A percentile compares a stretch with the other conserved stretches of the same genome.
phyloP scores from a whole-genome alignment of 805 yeast genomes.

The Starmerella lactis-condensi region DNA sequence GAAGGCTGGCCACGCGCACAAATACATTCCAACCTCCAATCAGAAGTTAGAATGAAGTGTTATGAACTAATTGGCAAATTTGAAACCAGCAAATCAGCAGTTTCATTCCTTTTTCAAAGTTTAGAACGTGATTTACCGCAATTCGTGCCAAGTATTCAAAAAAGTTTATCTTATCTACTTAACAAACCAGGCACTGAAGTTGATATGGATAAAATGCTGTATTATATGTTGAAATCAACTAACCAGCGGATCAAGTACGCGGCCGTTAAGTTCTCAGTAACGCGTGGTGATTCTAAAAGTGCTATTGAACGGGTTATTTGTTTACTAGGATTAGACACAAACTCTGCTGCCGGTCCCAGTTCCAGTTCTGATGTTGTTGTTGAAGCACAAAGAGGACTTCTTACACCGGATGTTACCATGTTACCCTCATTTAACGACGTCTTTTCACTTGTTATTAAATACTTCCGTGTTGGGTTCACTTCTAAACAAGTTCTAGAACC shows the following conservation, averaged over 20 bases:
- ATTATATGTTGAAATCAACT: constrained; percentile 25
- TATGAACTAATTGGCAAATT: constrained; percentile 67
- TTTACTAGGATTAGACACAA: constrained; percentile 37
- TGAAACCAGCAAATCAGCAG: constrained; percentile 29
- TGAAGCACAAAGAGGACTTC: constrained; percentile 61
- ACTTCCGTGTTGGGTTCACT: not conserved
- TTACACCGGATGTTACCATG: constrained; percentile 22
- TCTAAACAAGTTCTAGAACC: constrained; percentile 2
- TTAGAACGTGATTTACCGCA: constrained; percentile 45
- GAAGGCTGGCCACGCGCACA: constrained; percentile 22
- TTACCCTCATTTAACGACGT: constrained; percentile 40
- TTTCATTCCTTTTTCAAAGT: constrained; percentile 55
- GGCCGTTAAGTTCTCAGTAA: constrained; percentile 45
- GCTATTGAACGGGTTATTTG: constrained; percentile 49
- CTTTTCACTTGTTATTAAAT: constrained; percentile 14
- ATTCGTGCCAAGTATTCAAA: constrained; percentile 50
- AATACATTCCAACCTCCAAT: constrained; percentile 3
- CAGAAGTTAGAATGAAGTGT: constrained; percentile 24
- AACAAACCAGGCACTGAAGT: constrained; percentile 26
- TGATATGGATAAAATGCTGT: constrained; percentile 19
- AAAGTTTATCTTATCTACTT: constrained; percentile 45
- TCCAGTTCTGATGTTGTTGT: constrained; percentile 59
- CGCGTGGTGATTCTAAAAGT: constrained; percentile 48
- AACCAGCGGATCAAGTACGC: constrained; percentile 38
- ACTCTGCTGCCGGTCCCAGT: no score